A percentile compares a stretch with the other conserved stretches of the same genome.
phyloP scores from a whole-genome alignment of 2,329 filamentous ascomycete genomes.

The Fusarium mundagurra region DNA sequence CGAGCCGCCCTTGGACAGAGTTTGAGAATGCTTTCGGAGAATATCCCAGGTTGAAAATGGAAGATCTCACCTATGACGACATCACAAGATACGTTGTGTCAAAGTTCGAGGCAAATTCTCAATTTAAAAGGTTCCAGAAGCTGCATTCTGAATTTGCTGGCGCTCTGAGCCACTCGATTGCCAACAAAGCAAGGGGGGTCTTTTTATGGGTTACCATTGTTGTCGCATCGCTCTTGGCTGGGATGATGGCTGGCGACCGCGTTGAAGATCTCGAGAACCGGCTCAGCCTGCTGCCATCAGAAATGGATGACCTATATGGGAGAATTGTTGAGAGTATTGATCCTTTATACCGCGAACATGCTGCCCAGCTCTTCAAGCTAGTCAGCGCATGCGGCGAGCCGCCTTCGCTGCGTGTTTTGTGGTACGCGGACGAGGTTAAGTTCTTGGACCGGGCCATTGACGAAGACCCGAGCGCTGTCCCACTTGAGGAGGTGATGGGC shows the following conservation, averaged over 20 bases:
- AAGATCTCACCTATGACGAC: neutral
- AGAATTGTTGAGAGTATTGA: neutral
- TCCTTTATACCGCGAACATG: neutral
- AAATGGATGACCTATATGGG: neutral
- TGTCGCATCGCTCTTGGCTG: neutral
- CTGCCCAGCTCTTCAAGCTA: neutral
- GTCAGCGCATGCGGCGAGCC: neutral
- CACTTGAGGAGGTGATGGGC: fast-evolving
- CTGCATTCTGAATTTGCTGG: neutral
- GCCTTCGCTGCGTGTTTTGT: neutral
- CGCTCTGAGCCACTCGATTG: neutral
- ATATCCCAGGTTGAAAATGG: neutral
- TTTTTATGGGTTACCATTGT: conserved; percentile 20
- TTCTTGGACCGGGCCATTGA: neutral
- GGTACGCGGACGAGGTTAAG: conserved; percentile 7
- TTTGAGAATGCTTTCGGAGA: conserved; percentile 1
- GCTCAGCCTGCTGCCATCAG: neutral
- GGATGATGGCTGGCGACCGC: neutral
- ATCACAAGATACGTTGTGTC: neutral
- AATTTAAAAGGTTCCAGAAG: neutral
- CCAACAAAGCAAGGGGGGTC: neutral
- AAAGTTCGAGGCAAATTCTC: neutral
- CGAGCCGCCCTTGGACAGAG: conserved; percentile 17
- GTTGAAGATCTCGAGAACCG: neutral
- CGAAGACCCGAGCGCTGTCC: neutral